Base-by-base conservation (phyloP, 352 stramenopile species). In the Phytophthora europaea region DNA sequence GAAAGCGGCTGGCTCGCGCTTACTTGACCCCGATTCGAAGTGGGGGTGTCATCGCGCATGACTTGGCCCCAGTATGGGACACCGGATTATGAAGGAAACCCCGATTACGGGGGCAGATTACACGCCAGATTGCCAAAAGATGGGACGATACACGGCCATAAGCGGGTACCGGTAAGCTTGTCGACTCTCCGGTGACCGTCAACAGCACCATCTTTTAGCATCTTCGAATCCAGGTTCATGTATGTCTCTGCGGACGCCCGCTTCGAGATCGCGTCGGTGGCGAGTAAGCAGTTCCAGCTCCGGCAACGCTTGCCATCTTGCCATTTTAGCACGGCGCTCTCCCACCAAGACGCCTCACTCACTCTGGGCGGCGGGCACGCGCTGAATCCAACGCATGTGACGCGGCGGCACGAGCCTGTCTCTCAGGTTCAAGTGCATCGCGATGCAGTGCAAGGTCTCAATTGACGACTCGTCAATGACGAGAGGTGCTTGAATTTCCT, bases 31-130 rank as follows among this genome's bases (percentile, higher is more conserved):
- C 7, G 53, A 67, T 57, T 62, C 55, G 56, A 67, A 72, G 38
- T 64, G 45, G 45, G 55, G 63, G 64, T 62, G 18, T 71, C 43
- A 38, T 28, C 50, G n/a, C 23, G 61, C 62, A 58, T 76, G 63
- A 72, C 63, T 76, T 52, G 69, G 6, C 28, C 52, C 72, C 58
- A 77, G 58, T 69, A 76, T 76, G 52, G 45, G 48, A 67, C 40
- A 16, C 43, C 28, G 36, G 57, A 48, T 61, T 51, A 61, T 33
- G 28, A 61, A 4, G 50, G 36, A 13, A 1, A 13, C 12, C 10
- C 2, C 65, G 67, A 65, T 72, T 72, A 76, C 63, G 68, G 54
- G n/a, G 38, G 28, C 28, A 31, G 28, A 31, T 31, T 31, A 31
- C 28, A 31, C 28, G 28, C 9, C 26, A 48, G 55, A 63, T n/a